phyloP scores from a whole-genome alignment of 2,329 filamentous ascomycete species.

The Acrodontium crateriforme region DNA sequence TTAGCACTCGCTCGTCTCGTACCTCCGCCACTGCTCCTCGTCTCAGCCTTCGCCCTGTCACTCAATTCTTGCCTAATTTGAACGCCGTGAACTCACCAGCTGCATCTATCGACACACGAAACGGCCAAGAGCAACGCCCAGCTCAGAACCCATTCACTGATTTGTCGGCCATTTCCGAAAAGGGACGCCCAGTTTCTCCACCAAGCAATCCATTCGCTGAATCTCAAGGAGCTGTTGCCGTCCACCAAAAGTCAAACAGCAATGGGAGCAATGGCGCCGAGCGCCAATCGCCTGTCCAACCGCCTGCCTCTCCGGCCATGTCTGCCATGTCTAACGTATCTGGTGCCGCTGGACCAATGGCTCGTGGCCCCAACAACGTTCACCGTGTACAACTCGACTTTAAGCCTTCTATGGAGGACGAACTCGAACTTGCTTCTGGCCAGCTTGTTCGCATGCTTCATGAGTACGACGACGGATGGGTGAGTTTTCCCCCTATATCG shows the following conservation, averaged over 20 bases:
- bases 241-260: conserved; percentile 6
- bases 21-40: conserved; percentile 53
- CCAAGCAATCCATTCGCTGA: conserved; percentile 19
- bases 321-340: conserved; percentile 10
- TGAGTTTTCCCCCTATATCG: conserved; percentile 36
- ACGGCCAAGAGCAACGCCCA: conserved; percentile 28
- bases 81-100: conserved; percentile 19
- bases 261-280: too few species aligned
- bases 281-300: too few species aligned
- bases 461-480: conserved; percentile 97
- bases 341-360: conserved; percentile 29
- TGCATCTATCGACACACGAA: conserved; percentile 13
- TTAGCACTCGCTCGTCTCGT: conserved; percentile 28
- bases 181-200: conserved; percentile 12
- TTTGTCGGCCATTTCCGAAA: conserved; percentile 14
- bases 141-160: conserved; percentile 25
- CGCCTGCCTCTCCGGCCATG: too few species aligned
- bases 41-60: conserved; percentile 71
- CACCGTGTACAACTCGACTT: conserved; percentile 93
- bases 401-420: conserved; percentile 80
- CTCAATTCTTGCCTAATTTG: conserved; percentile 64
- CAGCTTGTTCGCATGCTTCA: conserved; percentile 80
- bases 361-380: conserved; percentile 44
- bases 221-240: conserved; percentile 9
- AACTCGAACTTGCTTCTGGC: conserved; percentile 67